A percentile compares a stretch with the other conserved stretches of the same genome.
Evolutionary conservation across 73 alveolate species (phyloP).

Genomic region (Paramecium sexaurelia): DNA sequence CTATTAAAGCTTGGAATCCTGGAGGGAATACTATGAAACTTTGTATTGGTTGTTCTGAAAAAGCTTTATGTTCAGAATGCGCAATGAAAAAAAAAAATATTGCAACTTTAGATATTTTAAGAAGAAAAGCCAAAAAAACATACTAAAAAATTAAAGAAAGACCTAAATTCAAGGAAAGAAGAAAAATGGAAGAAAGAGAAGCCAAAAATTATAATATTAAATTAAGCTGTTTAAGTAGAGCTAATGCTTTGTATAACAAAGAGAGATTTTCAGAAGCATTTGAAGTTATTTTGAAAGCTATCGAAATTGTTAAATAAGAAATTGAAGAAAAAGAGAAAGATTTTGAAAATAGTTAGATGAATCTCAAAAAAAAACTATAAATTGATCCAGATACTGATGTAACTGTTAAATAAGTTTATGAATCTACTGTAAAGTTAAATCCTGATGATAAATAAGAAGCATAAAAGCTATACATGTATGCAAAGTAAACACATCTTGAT

Average conservation of each 20-base stretch:
- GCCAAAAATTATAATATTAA: background rate
- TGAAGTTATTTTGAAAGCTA: constrained; percentile 63
- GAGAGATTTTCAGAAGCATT: constrained; percentile 68
- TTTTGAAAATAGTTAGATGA: background rate
- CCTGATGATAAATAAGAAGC: constrained; percentile 52
- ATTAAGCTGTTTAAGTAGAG: constrained; percentile 35
- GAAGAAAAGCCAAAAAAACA: constrained; percentile 26
- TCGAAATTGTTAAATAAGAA: constrained; percentile 59
- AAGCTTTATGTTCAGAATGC: constrained; percentile 47
- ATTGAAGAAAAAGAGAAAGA: background rate
- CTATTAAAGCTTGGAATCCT: constrained; percentile 15
- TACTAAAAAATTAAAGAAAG: background rate
- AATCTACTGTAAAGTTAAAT: background rate
- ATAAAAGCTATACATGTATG: constrained; percentile 49
- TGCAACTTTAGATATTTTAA: background rate
- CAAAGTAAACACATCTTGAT: constrained; percentile 61
- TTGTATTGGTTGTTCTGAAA: constrained; percentile 50
- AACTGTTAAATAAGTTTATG: constrained; percentile 31
- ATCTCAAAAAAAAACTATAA: background rate
- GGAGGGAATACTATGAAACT: background rate
- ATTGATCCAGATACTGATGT: constrained; percentile 48
- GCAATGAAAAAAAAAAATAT: constrained; percentile 6
- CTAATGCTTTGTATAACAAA: constrained; percentile 35
- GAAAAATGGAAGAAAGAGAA: constrained; percentile 1
- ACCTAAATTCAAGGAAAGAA: background rate